Evolutionary conservation across 1,139 yeast species (phyloP).

Genomic region (Hanseniaspora gamundiae): DNA sequence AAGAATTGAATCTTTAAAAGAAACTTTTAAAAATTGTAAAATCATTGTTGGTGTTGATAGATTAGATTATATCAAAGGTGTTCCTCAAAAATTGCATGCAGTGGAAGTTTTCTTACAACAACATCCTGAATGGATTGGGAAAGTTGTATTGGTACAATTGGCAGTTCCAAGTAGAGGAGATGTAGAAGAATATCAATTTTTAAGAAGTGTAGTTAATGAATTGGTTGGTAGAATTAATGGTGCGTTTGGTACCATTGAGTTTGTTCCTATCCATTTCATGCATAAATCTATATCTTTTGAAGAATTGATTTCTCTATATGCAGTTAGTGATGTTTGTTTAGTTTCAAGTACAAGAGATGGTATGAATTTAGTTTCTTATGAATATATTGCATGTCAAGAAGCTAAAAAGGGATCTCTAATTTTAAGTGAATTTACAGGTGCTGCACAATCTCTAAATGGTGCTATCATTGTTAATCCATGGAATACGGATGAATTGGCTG

Average conservation of each 20-base stretch:
- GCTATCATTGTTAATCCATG: constrained; percentile 92
- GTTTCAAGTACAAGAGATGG: constrained; percentile 96
- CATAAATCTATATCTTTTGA: constrained; percentile 86
- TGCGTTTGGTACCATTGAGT: constrained; percentile 89
- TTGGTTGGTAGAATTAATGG: constrained; percentile 96
- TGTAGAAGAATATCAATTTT: constrained; percentile 92
- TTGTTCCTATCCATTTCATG: constrained; percentile 94
- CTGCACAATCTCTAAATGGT: constrained; percentile 95
- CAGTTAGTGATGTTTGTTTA: constrained; percentile 78
- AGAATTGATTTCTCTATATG: constrained; percentile 79
- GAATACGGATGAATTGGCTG: constrained; percentile 91
- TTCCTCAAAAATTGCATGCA: constrained; percentile 92
- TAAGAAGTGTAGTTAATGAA: constrained; percentile 90
- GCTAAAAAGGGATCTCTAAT: constrained; percentile 77
- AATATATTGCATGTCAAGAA: constrained; percentile 91
- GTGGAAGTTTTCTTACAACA: constrained; percentile 83
- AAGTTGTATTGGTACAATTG: constrained; percentile 88
- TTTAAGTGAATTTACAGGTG: constrained; percentile 92
- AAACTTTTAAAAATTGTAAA: constrained; percentile 60
- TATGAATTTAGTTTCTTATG: constrained; percentile 93
- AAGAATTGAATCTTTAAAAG: constrained; percentile 47
- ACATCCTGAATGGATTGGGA: constrained; percentile 98
- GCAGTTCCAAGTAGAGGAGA: constrained; percentile 98
- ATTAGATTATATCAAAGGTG: constrained; percentile 91
- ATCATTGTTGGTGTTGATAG: constrained; percentile 94